A percentile compares a stretch with the other conserved stretches of the same genome.
These are phyloP conservation scores for Mortierella sp. DNA, from an alignment of 371 early-diverging fungal species.

Conservation along the genomic window DNA sequence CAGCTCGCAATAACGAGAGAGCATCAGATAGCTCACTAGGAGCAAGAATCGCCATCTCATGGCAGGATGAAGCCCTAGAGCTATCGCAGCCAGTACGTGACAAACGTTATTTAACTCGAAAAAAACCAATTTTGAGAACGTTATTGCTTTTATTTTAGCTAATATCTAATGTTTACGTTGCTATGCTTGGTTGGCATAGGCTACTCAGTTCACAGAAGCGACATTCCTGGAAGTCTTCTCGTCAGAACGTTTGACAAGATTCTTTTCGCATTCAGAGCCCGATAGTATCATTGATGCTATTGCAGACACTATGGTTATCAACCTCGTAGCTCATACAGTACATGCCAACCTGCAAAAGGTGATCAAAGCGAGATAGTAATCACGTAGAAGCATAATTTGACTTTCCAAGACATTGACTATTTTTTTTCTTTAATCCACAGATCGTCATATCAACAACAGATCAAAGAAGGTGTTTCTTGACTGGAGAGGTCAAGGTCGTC, in stretches of 20 bases:
- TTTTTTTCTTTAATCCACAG: constrained; percentile 19
- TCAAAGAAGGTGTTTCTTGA: constrained; percentile 67
- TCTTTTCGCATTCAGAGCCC: constrained; percentile 56
- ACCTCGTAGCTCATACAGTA: constrained; percentile 65
- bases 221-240: constrained; percentile 63
- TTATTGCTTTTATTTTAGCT: neutral
- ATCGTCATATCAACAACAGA: constrained; percentile 71
- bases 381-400: neutral
- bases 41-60: constrained; percentile 46
- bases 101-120: neutral
- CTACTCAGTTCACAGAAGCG: constrained; percentile 51
- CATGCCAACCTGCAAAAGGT: constrained; percentile 58
- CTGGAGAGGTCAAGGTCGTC: constrained; percentile 67
- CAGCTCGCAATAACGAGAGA: constrained; percentile 49
- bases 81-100: constrained; percentile 44
- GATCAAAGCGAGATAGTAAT: neutral
- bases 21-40: constrained; percentile 53
- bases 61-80: constrained; percentile 51
- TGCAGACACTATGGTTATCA: constrained; percentile 55
- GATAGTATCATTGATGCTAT: constrained; percentile 55
- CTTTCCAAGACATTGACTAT: neutral
- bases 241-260: constrained; percentile 65
- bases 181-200: constrained; percentile 6
- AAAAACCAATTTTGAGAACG: too few relatives aligned
- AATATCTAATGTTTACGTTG: neutral